phyloP scores from a whole-genome alignment of 768 basidiomycete species.

The Boletellus ananiceps region DNA sequence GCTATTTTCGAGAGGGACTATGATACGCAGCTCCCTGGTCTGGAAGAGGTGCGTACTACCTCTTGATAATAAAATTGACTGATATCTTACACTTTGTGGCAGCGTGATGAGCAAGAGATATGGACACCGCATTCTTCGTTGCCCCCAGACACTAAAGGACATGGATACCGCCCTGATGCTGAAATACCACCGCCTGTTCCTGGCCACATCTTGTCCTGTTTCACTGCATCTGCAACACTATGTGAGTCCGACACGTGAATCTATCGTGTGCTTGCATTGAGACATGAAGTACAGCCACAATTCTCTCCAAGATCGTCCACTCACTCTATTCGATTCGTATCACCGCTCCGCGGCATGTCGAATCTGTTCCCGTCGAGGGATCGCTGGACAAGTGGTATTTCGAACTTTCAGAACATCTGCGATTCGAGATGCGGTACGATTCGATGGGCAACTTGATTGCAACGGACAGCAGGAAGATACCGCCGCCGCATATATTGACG shows the following conservation, averaged over 20 bases:
- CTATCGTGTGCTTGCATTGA: conserved; percentile 3
- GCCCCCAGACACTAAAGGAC: conserved; percentile 30
- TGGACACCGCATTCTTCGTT: conserved; percentile 42
- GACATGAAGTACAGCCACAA: conserved; percentile 45
- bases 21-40: conserved; percentile 62
- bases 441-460: conserved; percentile 30
- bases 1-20: conserved; percentile 74
- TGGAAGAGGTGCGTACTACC: conserved; percentile 45
- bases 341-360: conserved; percentile 50
- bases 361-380: conserved; percentile 55
- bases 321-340: conserved; percentile 65
- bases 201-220: conserved; percentile 62
- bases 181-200: conserved; percentile 32
- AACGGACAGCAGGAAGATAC: conserved; percentile 29
- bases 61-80: too few relatives aligned
- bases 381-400: conserved; percentile 71
- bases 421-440: conserved; percentile 49
- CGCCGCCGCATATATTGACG: conserved; percentile 63
- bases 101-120: conserved; percentile 63
- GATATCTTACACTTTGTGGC: conserved; percentile 9
- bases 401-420: conserved; percentile 63
- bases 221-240: conserved; percentile 68
- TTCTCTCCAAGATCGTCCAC: conserved; percentile 65
- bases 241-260: conserved; percentile 41
- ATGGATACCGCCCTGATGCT: conserved; percentile 22